phyloP scores from a whole-genome alignment of 176 grass and related monocot species.

The Triticum urartu region DNA sequence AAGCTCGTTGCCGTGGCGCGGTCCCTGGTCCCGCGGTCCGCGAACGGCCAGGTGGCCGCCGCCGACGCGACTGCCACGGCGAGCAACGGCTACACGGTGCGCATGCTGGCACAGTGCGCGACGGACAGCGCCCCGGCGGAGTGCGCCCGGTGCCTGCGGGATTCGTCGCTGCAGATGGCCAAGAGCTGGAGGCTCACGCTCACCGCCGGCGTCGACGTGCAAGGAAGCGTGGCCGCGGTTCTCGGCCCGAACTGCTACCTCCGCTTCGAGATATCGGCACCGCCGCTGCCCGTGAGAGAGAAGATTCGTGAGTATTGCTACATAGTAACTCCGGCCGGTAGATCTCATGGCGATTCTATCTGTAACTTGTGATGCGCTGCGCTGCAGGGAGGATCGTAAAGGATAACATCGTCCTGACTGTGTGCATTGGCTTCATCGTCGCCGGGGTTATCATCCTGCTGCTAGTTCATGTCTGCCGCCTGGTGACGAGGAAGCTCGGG shows the following conservation, averaged over 20 bases:
- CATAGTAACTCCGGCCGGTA: too few species aligned
- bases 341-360: too few species aligned
- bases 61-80: background rate
- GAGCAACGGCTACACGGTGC: background rate
- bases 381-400: too few species aligned
- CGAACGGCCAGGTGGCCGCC: background rate
- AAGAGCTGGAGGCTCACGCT: background rate
- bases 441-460: too few species aligned
- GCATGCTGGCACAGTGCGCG: background rate
- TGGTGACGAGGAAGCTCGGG: too few species aligned
- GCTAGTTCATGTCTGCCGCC: too few species aligned
- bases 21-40: background rate
- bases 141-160: background rate
- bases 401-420: too few species aligned
- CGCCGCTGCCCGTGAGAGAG: background rate
- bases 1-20: background rate
- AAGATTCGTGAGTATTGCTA: conserved; percentile 45
- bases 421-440: too few species aligned
- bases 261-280: background rate
- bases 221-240: background rate
- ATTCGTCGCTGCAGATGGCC: background rate
- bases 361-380: too few species aligned
- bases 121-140: background rate
- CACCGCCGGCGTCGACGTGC: background rate
- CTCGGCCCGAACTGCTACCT: background rate